These are phyloP conservation scores for Entonaema liquescens DNA, from an alignment of 495 filamentous ascomycete species.

Conservation along the genomic window DNA sequence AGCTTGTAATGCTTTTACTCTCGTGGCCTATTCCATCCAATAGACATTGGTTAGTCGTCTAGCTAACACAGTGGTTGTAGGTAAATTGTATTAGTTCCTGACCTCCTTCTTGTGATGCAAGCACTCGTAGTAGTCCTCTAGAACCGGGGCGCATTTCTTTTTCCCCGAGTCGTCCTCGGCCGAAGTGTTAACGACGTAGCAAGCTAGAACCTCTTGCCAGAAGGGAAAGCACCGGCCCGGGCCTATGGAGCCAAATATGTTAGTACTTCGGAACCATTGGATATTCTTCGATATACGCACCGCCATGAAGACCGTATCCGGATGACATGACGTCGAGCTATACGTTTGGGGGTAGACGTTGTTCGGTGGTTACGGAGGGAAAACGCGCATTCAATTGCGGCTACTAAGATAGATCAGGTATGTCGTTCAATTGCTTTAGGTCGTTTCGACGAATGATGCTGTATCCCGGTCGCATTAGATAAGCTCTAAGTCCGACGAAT, in stretches of 20 bases:
- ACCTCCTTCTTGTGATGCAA: constrained; percentile 99
- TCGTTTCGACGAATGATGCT: constrained; percentile 26
- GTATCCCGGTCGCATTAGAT: constrained; percentile 23
- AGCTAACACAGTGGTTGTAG: background rate
- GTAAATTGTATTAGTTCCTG: constrained; percentile 39
- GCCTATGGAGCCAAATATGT: constrained; percentile 59
- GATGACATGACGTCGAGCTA: constrained; percentile 72
- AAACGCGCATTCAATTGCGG: constrained; percentile 15
- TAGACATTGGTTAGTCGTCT: constrained; percentile 12
- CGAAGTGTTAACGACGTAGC: constrained; percentile 84
- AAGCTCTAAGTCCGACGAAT: constrained; percentile 26
- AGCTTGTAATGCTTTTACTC: constrained; percentile 78
- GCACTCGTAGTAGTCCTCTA: constrained; percentile 99
- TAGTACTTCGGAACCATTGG: constrained; percentile 23
- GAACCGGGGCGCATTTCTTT: constrained; percentile 85
- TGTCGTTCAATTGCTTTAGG: background rate
- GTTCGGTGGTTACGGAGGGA: background rate
- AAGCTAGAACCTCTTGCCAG: constrained; percentile 94
- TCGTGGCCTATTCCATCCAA: constrained; percentile 69
- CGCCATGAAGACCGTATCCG: constrained; percentile 81
- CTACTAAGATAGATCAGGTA: constrained; percentile 5
- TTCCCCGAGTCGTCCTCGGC: constrained; percentile 79
- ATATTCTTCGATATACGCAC: constrained; percentile 57
- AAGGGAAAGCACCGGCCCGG: constrained; percentile 95
- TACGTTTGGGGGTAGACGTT: constrained; percentile 25